Percentiles rank a stretch among this genome's conserved stretches.
Evolutionary conservation across 148 eudicot species (phyloP).

Genomic region (Simmondsia chinensis): DNA sequence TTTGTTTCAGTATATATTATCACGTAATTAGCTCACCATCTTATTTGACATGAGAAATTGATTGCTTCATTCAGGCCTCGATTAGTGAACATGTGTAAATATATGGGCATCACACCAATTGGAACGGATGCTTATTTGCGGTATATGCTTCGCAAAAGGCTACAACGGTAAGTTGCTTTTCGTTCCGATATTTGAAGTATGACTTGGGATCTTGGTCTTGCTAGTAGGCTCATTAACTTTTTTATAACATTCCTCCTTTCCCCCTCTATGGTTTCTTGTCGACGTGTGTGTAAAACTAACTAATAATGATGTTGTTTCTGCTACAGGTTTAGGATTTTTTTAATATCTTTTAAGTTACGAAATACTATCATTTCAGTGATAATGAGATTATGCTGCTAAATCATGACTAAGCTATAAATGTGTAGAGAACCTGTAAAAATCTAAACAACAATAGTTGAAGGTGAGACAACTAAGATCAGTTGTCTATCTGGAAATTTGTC

Average conservation of each 20-base stretch:
- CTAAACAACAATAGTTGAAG: too few species aligned
- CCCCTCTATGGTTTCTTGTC: neutral
- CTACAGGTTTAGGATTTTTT: too few species aligned
- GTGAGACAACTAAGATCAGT: too few species aligned
- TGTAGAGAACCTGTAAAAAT: too few species aligned
- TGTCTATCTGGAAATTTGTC: too few species aligned
- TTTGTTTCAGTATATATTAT: neutral
- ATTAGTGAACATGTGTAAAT: constrained; percentile 83
- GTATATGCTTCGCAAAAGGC: constrained; percentile 71
- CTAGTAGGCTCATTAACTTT: neutral
- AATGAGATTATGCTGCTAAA: too few species aligned
- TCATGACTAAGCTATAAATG: too few species aligned
- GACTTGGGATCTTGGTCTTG: neutral
- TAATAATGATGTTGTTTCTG: neutral
- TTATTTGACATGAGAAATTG: neutral
- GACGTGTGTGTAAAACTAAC: neutral
- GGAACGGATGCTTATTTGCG: constrained; percentile 84
- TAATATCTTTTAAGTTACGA: too few species aligned
- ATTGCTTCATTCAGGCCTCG: constrained; percentile 48
- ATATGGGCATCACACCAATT: constrained; percentile 72
- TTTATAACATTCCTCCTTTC: neutral
- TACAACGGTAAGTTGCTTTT: constrained; percentile 38
- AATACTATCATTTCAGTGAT: too few species aligned
- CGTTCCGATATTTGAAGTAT: neutral
- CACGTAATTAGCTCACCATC: neutral